Percentiles rank a stretch among this genome's conserved stretches.
Conservation (phyloP, 1,139 yeast species). For the Zygoascus meyerae region DNA sequence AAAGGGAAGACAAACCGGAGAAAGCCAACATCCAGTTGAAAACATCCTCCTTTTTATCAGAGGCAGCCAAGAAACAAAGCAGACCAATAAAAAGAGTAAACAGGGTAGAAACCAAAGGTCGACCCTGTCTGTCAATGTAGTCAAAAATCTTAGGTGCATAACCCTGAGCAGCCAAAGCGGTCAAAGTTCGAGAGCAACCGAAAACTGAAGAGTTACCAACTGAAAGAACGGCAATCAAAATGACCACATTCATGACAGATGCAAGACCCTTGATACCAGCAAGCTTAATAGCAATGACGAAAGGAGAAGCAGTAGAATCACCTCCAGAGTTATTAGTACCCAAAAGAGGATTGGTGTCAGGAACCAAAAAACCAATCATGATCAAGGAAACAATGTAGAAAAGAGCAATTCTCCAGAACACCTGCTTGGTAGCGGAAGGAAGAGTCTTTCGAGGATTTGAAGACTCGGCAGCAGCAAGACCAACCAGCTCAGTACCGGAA, state of each 20-base stretch:
- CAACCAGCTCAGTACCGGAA: constrained; percentile 79
- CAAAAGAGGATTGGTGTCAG: constrained; percentile 50
- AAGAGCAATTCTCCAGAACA: constrained; percentile 65
- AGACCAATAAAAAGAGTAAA: constrained; percentile 57
- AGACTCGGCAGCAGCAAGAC: constrained; percentile 63
- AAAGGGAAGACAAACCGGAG: constrained; percentile 72
- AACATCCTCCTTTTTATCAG: constrained; percentile 58
- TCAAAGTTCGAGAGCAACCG: constrained; percentile 75
- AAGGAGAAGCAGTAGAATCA: constrained; percentile 62
- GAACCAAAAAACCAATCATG: constrained; percentile 62
- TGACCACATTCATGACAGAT: constrained; percentile 65
- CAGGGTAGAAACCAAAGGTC: constrained; percentile 64
- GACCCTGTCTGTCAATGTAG: constrained; percentile 67
- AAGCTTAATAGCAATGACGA: constrained; percentile 57
- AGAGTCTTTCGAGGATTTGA: constrained; percentile 55
- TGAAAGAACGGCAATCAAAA: constrained; percentile 59
- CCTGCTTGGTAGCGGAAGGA: constrained; percentile 69
- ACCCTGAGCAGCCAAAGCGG: constrained; percentile 73
- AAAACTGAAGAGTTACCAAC: constrained; percentile 72
- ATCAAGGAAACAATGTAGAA: constrained; percentile 59
- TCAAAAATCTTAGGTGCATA: constrained; percentile 67
- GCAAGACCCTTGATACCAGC: constrained; percentile 58
- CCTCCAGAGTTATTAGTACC: constrained; percentile 42
- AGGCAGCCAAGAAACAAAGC: constrained; percentile 63
- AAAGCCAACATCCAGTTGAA: constrained; percentile 77